phyloP scores from a whole-genome alignment of 108 stramenopile species.

The Ochromonas danica region DNA sequence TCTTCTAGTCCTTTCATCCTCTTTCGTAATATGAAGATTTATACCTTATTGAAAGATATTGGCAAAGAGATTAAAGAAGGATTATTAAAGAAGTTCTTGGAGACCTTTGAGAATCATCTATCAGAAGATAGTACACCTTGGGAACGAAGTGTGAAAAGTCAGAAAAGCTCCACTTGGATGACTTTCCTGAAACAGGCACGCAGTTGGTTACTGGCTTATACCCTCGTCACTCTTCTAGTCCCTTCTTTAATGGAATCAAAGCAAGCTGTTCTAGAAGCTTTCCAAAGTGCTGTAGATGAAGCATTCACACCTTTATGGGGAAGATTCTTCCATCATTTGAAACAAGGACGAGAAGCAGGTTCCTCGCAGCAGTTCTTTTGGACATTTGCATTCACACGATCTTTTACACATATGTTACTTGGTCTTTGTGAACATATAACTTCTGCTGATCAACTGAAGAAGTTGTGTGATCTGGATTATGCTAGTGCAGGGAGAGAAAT shows the following conservation, averaged over 20 bases:
- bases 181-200: not conserved
- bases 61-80: not conserved
- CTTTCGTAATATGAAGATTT: not conserved
- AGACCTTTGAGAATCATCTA: not conserved
- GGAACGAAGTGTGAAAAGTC: not conserved
- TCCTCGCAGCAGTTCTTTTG: constrained; percentile 19
- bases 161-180: constrained; percentile 12
- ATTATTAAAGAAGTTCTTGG: not conserved
- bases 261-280: not conserved
- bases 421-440: constrained; percentile 28
- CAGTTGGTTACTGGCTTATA: constrained; percentile 11
- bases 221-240: not conserved
- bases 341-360: not conserved
- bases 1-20: not conserved
- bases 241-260: not conserved
- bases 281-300: constrained; percentile 3
- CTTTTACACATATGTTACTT: not conserved
- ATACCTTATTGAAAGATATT: not conserved
- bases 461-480: not conserved
- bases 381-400: constrained; percentile 1
- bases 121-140: not conserved
- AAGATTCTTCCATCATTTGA: constrained; percentile 20
- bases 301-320: constrained; percentile 33
- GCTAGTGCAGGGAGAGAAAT: not conserved
- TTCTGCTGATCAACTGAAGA: not conserved